A percentile compares a stretch with the other conserved stretches of the same genome.
Evolutionary conservation across 208 protist species (phyloP).

Genomic region (Leishmania aethiopica): DNA sequence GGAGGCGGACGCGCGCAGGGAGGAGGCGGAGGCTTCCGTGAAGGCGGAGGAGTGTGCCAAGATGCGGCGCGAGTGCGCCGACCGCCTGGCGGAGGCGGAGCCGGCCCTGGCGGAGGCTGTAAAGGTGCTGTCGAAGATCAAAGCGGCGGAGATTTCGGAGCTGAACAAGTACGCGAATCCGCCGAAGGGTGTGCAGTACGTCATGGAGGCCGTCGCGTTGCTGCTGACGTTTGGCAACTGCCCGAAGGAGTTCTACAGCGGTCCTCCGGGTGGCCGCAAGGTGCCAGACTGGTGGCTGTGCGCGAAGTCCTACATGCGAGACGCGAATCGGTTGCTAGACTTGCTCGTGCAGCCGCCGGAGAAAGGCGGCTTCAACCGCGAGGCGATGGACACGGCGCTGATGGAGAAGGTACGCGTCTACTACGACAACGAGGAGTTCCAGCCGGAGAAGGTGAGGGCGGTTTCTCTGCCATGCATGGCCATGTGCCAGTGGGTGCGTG

Average conservation of each 20-base stretch:
- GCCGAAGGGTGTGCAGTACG: constrained; percentile 96
- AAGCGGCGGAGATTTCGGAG: constrained; percentile 96
- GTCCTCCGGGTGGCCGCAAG: constrained; percentile 92
- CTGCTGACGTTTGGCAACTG: constrained; percentile 95
- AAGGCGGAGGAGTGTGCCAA: constrained; percentile 95
- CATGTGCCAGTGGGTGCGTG: constrained; percentile 98
- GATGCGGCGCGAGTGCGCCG: constrained; percentile 91
- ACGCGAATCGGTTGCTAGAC: constrained; percentile 92
- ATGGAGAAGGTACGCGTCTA: constrained; percentile 95
- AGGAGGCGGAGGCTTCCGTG: constrained; percentile 93
- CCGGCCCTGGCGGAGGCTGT: constrained; percentile 95
- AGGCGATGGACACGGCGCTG: constrained; percentile 93
- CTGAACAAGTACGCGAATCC: constrained; percentile 96
- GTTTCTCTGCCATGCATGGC: constrained; percentile 97
- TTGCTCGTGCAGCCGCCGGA: constrained; percentile 86
- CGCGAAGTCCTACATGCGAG: constrained; percentile 94
- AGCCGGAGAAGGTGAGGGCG: constrained; percentile 90
- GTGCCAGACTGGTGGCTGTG: constrained; percentile 96
- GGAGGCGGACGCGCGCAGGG: constrained; percentile 77
- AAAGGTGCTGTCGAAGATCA: constrained; percentile 95
- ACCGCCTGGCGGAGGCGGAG: constrained; percentile 96
- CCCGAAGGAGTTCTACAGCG: constrained; percentile 93
- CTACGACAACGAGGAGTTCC: constrained; percentile 94
- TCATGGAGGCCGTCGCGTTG: constrained; percentile 98
- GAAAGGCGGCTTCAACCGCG: constrained; percentile 91